Conservation (phyloP, 345 rosid genomes). For the Ceriops tagal region DNA sequence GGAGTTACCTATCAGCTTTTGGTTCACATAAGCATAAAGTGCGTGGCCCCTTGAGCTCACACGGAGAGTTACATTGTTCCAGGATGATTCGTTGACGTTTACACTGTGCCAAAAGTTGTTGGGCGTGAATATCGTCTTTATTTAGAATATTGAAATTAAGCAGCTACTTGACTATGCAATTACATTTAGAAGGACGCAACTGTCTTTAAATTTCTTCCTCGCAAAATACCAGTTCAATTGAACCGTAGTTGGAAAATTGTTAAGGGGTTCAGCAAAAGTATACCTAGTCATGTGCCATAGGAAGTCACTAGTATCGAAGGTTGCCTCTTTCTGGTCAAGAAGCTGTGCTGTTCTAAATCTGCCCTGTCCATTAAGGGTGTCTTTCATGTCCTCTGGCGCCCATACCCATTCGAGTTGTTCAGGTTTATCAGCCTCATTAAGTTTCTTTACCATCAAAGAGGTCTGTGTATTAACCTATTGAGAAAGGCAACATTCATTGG, state of each 20-base stretch:
- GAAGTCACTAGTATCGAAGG: not conserved
- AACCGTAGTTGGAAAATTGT: not conserved
- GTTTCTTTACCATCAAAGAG: conserved; percentile 7
- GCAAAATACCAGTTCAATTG: not conserved
- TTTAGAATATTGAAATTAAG: no score
- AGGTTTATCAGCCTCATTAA: not conserved
- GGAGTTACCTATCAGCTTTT: not conserved
- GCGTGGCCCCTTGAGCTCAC: not conserved
- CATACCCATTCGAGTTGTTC: conserved; percentile 1
- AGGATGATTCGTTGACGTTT: not conserved
- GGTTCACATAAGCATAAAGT: conserved; percentile 8
- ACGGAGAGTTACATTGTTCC: conserved; percentile 7
- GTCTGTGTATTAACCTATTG: conserved; percentile 11
- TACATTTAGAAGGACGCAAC: not conserved
- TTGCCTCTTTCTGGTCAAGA: conserved; percentile 12
- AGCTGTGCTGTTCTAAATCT: conserved; percentile 1
- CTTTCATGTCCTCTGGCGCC: conserved; percentile 5
- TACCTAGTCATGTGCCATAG: conserved; percentile 12
- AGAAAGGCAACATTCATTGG: not conserved
- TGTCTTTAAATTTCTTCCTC: not conserved
- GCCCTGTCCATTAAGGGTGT: conserved; percentile 2
- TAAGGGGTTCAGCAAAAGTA: not conserved
- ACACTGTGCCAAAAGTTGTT: not conserved
- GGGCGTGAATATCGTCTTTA: no score
- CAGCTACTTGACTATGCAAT: no score